Evolutionary conservation across 331 rosid genomes (phyloP).

Genomic region (Quercus tomentella): DNA sequence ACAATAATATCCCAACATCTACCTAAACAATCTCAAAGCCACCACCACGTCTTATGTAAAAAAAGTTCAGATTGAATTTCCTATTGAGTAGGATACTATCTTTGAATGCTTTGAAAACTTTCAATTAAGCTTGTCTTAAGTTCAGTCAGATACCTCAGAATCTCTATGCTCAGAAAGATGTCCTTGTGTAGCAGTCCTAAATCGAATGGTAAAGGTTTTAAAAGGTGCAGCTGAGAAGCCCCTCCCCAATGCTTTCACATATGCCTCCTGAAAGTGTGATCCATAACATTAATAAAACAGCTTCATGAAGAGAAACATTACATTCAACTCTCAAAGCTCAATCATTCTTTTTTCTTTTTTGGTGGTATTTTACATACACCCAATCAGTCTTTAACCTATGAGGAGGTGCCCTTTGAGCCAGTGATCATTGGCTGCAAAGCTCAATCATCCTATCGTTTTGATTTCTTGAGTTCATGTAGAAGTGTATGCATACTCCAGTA

Average conservation of each 20-base stretch:
- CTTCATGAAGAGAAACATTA: background rate
- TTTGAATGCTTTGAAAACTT: background rate
- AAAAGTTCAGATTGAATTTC: background rate
- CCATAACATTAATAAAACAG: background rate
- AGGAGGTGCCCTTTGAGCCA: background rate
- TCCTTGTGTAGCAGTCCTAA: conserved; percentile 23
- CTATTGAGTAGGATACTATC: no score
- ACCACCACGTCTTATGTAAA: no score
- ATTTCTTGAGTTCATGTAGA: background rate
- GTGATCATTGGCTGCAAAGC: background rate
- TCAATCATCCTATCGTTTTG: background rate
- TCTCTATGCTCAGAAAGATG: conserved; percentile 16
- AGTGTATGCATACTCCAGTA: background rate
- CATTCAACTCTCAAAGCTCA: background rate
- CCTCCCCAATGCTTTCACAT: conserved; percentile 88
- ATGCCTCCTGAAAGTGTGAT: conserved; percentile 71
- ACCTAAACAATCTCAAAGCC: no score
- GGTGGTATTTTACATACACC: background rate
- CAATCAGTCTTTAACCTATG: background rate
- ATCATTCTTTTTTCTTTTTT: background rate
- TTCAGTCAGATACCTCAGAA: conserved; percentile 37
- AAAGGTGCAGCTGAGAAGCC: conserved; percentile 91
- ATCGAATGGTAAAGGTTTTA: conserved; percentile 67
- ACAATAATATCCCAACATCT: no score
- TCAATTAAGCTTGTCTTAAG: background rate